These are phyloP conservation scores for Rhynchosporium secalis DNA, from an alignment of 2,329 filamentous ascomycete species.

Conservation along the genomic window DNA sequence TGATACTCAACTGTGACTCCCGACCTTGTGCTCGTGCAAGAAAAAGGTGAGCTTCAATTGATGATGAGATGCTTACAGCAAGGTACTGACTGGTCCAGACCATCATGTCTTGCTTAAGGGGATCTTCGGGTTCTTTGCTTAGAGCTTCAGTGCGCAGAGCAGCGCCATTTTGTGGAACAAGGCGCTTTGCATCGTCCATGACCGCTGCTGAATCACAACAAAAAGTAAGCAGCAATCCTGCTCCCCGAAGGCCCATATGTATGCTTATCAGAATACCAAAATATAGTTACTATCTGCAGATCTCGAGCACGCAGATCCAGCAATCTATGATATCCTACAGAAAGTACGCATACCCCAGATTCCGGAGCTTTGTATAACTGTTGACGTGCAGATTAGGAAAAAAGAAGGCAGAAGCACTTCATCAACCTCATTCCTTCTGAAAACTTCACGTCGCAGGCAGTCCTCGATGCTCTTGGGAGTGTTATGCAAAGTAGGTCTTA, in stretches of 20 bases:
- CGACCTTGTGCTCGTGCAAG: slow-evolving; percentile 5
- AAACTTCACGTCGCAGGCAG: slow-evolving; percentile 92
- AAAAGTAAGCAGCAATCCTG: slow-evolving; percentile 45
- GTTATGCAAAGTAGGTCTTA: slow-evolving; percentile 81
- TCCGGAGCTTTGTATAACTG: slow-evolving; percentile 1
- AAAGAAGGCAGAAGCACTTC: slow-evolving; percentile 93
- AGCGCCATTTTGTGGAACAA: slow-evolving; percentile 30
- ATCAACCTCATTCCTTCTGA: slow-evolving; percentile 96
- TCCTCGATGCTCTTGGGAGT: slow-evolving; percentile 87
- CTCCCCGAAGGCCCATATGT: neutral
- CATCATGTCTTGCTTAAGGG: slow-evolving; percentile 38
- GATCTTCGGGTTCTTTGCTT: slow-evolving; percentile 33
- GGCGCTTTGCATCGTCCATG: slow-evolving; percentile 36
- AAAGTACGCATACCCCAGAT: slow-evolving; percentile 58
- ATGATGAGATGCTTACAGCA: slow-evolving; percentile 4
- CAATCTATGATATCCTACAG: slow-evolving; percentile 85
- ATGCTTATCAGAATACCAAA: slow-evolving; percentile 23
- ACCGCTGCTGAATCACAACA: slow-evolving; percentile 56
- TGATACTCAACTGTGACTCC: slow-evolving; percentile 1
- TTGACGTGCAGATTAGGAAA: slow-evolving; percentile 63
- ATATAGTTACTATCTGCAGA: slow-evolving; percentile 73
- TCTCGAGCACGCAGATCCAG: slow-evolving; percentile 81
- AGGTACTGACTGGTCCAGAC: slow-evolving; percentile 19
- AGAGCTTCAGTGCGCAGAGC: slow-evolving; percentile 31
- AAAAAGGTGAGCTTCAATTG: slow-evolving; percentile 23